Percentiles rank a stretch among this genome's conserved stretches.
These are phyloP conservation scores for Agaricus bisporus DNA, from an alignment of 768 basidiomycete species.

Conservation along the genomic window DNA sequence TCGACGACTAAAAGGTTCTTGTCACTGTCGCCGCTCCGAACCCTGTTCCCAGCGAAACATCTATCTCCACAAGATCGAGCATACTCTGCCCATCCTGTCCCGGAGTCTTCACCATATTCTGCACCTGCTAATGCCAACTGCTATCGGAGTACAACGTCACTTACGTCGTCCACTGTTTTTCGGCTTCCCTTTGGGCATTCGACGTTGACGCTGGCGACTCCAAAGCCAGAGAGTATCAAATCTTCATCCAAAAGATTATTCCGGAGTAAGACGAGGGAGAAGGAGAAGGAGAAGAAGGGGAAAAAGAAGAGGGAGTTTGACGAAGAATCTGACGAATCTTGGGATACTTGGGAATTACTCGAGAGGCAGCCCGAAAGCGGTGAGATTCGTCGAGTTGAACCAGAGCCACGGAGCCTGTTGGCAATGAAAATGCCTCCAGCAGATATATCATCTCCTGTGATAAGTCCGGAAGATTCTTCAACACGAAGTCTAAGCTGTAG, in stretches of 20 bases:
- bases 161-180: conserved; percentile 34
- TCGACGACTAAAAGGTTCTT: conserved; percentile 31
- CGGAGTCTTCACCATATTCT: conserved; percentile 33
- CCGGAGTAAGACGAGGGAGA: conserved; percentile 34
- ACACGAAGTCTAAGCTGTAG: conserved; percentile 23
- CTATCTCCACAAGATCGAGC: conserved; percentile 24
- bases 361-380: conserved; percentile 13
- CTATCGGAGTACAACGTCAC: conserved; percentile 41
- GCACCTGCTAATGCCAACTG: conserved; percentile 24
- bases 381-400: conserved; percentile 9
- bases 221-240: conserved; percentile 24
- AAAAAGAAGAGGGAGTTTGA: conserved; percentile 24
- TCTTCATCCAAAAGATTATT: conserved; percentile 28
- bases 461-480: conserved; percentile 16
- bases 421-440: conserved; percentile 19
- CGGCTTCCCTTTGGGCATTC: conserved; percentile 16
- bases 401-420: conserved; percentile 21
- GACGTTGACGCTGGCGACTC: conserved; percentile 18
- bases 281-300: conserved; percentile 31
- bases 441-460: conserved; percentile 11
- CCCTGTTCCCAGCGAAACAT: conserved; percentile 37
- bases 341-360: conserved; percentile 43
- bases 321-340: conserved; percentile 1
- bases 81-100: conserved; percentile 35
- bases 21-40: conserved; percentile 41